Evolutionary conservation across 371 early-diverging fungal genomes (phyloP), one percentile per base, ranked within the genome.

Genomic region (Entomophthora muscae): DNA sequence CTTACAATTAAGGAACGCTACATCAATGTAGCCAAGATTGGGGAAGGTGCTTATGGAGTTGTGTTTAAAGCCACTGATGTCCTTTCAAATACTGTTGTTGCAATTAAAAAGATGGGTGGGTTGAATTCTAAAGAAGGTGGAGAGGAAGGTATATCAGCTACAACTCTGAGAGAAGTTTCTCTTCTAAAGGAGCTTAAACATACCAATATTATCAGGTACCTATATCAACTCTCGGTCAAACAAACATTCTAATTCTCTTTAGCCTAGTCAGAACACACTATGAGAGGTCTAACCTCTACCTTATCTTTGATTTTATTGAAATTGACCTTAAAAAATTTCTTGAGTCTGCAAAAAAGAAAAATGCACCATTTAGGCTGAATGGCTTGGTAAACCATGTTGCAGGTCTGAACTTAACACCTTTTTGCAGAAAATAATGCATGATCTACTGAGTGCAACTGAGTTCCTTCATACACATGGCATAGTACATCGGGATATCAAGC

Each of bases 401-500:
- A 17, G 17, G 5, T 5, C 42, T 42, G 5, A 5, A 10, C 42
- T 42, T 42, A 42, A 42, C 17, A 17, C n/a, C n/a, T 5, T 42
- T 42, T 17, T 42, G 17, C 17, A 42, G 42, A 42, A 42, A 42
- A 42, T 42, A 42, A 42, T 42, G 42, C 17, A 10, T 42, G 10
- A 42, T 17, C 42, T 42, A 17, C 42, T 42, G 42, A 42, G 10
- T 17, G 42, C 42, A 17, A 42, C 42, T 42, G 42, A 55, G 26
- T 98, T 88, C 69, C 93, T 96, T 68, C 98, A 99, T 70, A 88
- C 91, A 55, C 82, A 89, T 74, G 77, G 93, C 12, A 93, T 99
- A 12, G 76, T 98, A 51, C 99, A 99, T 71, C 83, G 99, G 52
- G 98, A 99, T 76, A 76, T 98, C 58, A 99, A 98, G 69, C 98